Base-by-base conservation (phyloP, 2,329 filamentous ascomycete genomes). In the Colletotrichum gloeosporioides region DNA sequence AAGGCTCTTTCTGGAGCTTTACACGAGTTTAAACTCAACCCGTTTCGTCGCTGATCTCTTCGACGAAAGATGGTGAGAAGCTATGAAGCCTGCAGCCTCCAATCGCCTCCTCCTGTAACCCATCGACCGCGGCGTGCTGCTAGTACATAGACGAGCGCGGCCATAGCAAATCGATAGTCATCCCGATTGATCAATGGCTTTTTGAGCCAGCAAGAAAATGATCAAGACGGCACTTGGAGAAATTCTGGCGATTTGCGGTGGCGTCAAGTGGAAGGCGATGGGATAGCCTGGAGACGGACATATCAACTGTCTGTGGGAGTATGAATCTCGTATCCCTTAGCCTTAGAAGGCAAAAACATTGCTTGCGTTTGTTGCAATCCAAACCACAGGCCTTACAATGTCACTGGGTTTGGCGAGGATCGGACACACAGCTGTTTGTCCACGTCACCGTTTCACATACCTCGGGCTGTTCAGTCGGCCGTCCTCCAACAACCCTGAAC, bases 1-100 rank as follows among this genome's bases (percentile, higher is more conserved):
- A 7, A 12, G 0, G 9, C 9, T 12, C 39, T 44, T n/a, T 44
- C 3, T 3, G 9, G 9, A 6, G 3, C 8, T 6, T 44, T 3
- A 44, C 18, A 6, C 13, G n/a, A 7, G 44, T 0, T n/a, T 10
- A 9, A 12, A 7, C 22, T 49, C n/a, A 49, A 4, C 6, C 18
- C n/a, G n/a, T 22, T n/a, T 49, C 44, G 10, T 49, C n/a, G n/a
- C n/a, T 2, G 44, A 49, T 22, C 1, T 49, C 6, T 13, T 49
- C n/a, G 44, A 49, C 18, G 5, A 49, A 49, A 34, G 1, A 8
- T 13, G 10, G 44, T 10, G 44, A n/a, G n/a, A 22, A 49, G 44
- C 44, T n/a, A 13, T 49, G n/a, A 4, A 49, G n/a, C 44, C 9
- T 5, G 10, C n/a, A 22, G 10, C 18, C 12, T 49, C 13, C 44